These are phyloP conservation scores for Metschnikowia baotianmanensis DNA, from an alignment of 805 yeast species.

Conservation along the genomic window DNA sequence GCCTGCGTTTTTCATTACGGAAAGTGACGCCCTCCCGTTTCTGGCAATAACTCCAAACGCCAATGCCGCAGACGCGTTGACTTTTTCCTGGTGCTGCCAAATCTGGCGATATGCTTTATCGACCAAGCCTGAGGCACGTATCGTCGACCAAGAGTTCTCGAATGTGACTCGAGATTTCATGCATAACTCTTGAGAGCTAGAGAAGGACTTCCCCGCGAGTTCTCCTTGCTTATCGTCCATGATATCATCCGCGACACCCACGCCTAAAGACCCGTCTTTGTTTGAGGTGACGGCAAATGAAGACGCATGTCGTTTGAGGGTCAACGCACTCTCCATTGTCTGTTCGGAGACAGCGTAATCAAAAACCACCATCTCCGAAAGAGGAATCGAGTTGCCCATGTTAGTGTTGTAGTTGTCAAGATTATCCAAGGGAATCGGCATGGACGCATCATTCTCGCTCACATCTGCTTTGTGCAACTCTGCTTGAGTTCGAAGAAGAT, in stretches of 20 bases:
- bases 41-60: conserved; percentile 1
- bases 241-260: background rate
- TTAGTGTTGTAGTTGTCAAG: no score
- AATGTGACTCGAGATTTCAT: background rate
- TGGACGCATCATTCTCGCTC: no score
- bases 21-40: conserved; percentile 2
- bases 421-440: no score
- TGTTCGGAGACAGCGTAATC: background rate
- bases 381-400: no score
- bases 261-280: background rate
- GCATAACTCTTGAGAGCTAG: background rate
- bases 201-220: background rate
- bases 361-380: background rate
- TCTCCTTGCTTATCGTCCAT: no score
- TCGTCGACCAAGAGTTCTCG: background rate
- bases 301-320: background rate
- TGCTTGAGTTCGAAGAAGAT: no score
- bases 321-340: background rate
- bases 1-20: conserved; percentile 1
- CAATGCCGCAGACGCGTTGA: background rate
- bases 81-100: background rate
- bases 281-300: background rate
- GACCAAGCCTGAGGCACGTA: conserved; percentile 1
- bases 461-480: no score
- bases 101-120: conserved; percentile 4